phyloP scores from a whole-genome alignment of 2,329 filamentous ascomycete species.

The Calonectria hawksworthii region DNA sequence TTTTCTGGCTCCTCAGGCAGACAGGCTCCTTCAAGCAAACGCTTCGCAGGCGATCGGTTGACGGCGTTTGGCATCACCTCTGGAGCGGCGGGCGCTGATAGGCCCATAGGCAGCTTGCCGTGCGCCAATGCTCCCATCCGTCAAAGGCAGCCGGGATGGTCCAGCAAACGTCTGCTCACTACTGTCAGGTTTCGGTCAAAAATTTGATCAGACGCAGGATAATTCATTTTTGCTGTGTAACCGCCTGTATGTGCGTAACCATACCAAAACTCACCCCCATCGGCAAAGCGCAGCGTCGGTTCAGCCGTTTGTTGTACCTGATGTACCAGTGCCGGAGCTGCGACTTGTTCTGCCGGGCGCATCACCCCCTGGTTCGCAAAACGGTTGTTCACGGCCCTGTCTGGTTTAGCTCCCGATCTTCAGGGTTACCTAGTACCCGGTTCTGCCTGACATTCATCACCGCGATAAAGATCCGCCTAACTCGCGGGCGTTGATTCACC shows the following conservation, averaged over 20 bases:
- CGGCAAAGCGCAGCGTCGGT: neutral
- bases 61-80: neutral
- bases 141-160: neutral
- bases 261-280: neutral
- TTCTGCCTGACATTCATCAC: neutral
- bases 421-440: constrained; percentile 6
- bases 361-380: neutral
- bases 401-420: neutral
- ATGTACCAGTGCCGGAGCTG: neutral
- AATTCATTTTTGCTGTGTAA: neutral
- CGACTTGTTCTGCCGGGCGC: neutral
- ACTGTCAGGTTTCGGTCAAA: neutral
- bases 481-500: neutral
- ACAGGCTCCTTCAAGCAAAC: neutral
- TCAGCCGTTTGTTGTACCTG: neutral
- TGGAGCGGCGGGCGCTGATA: neutral
- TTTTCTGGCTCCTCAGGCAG: neutral
- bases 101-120: neutral
- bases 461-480: neutral
- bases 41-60: neutral
- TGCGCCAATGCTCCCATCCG: neutral
- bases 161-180: neutral
- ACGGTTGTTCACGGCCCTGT: neutral
- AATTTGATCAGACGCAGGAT: neutral
- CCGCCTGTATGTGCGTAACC: neutral